A percentile compares a stretch with the other conserved stretches of the same genome.
phyloP scores from a whole-genome alignment of 2,329 filamentous ascomycete species.

The Cladosporium oxysporum region DNA sequence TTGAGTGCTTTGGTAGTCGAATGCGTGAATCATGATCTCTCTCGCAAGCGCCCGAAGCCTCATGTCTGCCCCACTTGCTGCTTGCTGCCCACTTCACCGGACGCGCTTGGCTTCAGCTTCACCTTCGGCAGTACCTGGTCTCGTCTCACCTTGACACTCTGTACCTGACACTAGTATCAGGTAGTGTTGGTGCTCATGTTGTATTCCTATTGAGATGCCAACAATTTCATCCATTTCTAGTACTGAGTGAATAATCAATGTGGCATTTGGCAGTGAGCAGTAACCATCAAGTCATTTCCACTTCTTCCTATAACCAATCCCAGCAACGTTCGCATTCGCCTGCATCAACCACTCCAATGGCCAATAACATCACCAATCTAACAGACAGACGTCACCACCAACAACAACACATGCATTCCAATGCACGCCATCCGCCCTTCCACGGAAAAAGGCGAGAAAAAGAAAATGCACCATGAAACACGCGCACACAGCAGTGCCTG shows the following conservation, averaged over 20 bases:
- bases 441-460: not conserved
- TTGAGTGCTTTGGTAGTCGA: not conserved
- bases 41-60: conserved; percentile 1
- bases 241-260: too few species aligned
- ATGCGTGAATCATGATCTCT: not conserved
- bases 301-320: too few species aligned
- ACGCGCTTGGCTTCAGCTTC: not conserved
- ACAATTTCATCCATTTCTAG: too few species aligned
- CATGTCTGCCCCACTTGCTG: not conserved
- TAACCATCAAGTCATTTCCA: too few species aligned
- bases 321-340: too few species aligned
- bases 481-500: conserved; percentile 2
- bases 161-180: not conserved
- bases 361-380: not conserved
- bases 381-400: not conserved
- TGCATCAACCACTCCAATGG: not conserved
- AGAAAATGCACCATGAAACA: not conserved
- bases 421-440: not conserved
- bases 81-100: not conserved
- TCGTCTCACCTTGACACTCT: not conserved
- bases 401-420: not conserved
- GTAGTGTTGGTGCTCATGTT: not conserved
- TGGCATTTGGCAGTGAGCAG: too few species aligned
- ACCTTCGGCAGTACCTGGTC: not conserved
- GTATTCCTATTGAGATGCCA: too few species aligned